Conservation (phyloP, 2,329 filamentous ascomycete species). For the Colletotrichum caudatum region DNA sequence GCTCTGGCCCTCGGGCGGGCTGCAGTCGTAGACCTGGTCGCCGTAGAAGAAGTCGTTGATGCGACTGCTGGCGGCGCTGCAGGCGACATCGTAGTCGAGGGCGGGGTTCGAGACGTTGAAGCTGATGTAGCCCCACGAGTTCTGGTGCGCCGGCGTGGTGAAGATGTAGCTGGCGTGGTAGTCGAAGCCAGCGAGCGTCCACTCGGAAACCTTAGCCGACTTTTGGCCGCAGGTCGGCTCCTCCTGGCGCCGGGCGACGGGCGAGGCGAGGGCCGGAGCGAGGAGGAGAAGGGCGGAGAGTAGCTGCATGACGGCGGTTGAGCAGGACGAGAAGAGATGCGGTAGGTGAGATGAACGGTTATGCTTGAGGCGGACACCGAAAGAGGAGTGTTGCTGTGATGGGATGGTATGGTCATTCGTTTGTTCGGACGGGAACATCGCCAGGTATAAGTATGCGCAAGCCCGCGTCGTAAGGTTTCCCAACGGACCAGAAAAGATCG, state of each 20-base stretch:
- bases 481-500: not conserved
- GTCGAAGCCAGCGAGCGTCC: conserved; percentile 59
- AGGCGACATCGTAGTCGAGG: conserved; percentile 52
- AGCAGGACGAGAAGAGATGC: not conserved
- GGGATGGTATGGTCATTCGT: not conserved
- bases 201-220: conserved; percentile 46
- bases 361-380: not conserved
- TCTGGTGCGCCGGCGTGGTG: conserved; percentile 64
- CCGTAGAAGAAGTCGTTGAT: conserved; percentile 65
- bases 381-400: not conserved
- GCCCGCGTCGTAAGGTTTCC: not conserved
- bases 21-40: conserved; percentile 58
- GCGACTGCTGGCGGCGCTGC: conserved; percentile 56
- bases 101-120: conserved; percentile 64
- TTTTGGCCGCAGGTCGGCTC: conserved; percentile 26
- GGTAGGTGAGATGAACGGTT: not conserved
- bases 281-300: conserved; percentile 32
- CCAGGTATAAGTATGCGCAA: conserved; percentile 19
- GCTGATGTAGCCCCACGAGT: conserved; percentile 59
- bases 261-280: conserved; percentile 31
- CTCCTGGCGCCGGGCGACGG: conserved; percentile 22
- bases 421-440: conserved; percentile 6
- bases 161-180: conserved; percentile 63
- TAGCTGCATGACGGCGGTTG: conserved; percentile 14
- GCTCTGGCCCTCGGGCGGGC: conserved; percentile 47